Evolutionary conservation across 2,329 filamentous ascomycete species (phyloP).

Genomic region (Coniella vitis): DNA sequence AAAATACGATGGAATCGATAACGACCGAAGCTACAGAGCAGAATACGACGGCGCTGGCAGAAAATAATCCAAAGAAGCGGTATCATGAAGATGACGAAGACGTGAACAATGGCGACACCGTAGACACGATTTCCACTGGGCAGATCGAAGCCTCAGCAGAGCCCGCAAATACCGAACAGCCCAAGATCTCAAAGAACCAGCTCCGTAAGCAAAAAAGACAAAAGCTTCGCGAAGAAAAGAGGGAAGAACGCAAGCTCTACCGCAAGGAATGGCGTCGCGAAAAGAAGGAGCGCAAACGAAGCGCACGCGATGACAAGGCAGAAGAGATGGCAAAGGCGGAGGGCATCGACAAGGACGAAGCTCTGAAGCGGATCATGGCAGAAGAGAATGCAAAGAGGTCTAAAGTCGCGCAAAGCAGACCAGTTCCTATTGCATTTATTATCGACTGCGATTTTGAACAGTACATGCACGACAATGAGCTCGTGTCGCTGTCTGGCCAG

Average conservation of each 20-base stretch:
- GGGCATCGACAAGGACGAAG: slow-evolving; percentile 34
- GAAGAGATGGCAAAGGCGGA: slow-evolving; percentile 33
- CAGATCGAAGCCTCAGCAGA: not conserved
- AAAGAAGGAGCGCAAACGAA: slow-evolving; percentile 40
- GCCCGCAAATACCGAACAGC: not conserved
- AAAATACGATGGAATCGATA: not conserved
- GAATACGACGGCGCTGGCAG: not conserved
- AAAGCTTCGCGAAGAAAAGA: slow-evolving; percentile 69
- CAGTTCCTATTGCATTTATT: slow-evolving; percentile 70
- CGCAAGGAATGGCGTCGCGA: slow-evolving; percentile 49
- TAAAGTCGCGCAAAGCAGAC: slow-evolving; percentile 21
- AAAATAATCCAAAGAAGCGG: slow-evolving; percentile 9
- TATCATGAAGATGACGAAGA: slow-evolving; percentile 3
- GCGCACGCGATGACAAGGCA: slow-evolving; percentile 43
- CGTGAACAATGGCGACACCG: not conserved
- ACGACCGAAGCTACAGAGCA: not conserved
- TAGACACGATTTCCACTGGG: not conserved
- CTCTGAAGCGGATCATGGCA: slow-evolving; percentile 20
- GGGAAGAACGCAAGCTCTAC: slow-evolving; percentile 47
- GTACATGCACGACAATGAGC: slow-evolving; percentile 81
- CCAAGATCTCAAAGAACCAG: slow-evolving; percentile 71
- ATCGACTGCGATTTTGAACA: slow-evolving; percentile 90
- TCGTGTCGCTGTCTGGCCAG: slow-evolving; percentile 75
- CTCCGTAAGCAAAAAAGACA: slow-evolving; percentile 69
- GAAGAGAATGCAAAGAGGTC: slow-evolving; percentile 24